Conservation (phyloP, 2,329 filamentous ascomycete genomes). For the Stagonosporopsis tanaceti region DNA sequence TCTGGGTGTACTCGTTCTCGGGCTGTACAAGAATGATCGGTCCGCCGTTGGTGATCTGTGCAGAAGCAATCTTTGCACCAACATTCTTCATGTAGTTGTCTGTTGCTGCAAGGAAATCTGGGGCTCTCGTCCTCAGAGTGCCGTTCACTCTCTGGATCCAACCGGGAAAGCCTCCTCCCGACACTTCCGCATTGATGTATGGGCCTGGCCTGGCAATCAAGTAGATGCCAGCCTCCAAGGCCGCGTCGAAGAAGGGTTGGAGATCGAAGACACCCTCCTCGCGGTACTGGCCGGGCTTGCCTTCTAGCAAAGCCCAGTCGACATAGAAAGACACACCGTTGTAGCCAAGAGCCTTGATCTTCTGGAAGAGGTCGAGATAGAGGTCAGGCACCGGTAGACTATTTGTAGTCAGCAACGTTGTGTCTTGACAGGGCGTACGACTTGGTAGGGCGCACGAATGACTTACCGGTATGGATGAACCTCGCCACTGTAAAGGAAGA, state of each 20-base stretch:
- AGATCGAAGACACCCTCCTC: slow-evolving; percentile 76
- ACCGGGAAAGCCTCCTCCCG: slow-evolving; percentile 80
- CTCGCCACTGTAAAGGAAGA: slow-evolving; percentile 77
- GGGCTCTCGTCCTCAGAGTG: slow-evolving; percentile 67
- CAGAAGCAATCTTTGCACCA: slow-evolving; percentile 71
- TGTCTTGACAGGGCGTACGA: not conserved
- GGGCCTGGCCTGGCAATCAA: slow-evolving; percentile 74
- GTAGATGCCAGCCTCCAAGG: slow-evolving; percentile 76
- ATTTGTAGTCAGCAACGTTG: not conserved
- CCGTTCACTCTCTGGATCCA: slow-evolving; percentile 77
- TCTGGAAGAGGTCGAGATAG: slow-evolving; percentile 79
- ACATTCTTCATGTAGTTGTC: slow-evolving; percentile 71
- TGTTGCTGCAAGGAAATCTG: slow-evolving; percentile 71
- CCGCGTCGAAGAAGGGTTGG: slow-evolving; percentile 79
- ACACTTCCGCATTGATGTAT: slow-evolving; percentile 81
- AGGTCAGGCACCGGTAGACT: slow-evolving; percentile 68
- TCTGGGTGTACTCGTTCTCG: slow-evolving; percentile 79
- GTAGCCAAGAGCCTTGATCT: slow-evolving; percentile 82
- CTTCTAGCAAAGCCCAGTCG: slow-evolving; percentile 80
- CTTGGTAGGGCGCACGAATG: not conserved
- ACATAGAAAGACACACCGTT: slow-evolving; percentile 82
- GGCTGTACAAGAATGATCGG: slow-evolving; percentile 81
- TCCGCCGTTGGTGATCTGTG: slow-evolving; percentile 83
- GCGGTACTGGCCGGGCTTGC: slow-evolving; percentile 72
- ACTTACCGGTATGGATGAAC: slow-evolving; percentile 49